Evolutionary conservation across 495 filamentous ascomycete species (phyloP), one percentile per base, ranked within the genome.

Genomic region (Aspergillus baeticus): DNA sequence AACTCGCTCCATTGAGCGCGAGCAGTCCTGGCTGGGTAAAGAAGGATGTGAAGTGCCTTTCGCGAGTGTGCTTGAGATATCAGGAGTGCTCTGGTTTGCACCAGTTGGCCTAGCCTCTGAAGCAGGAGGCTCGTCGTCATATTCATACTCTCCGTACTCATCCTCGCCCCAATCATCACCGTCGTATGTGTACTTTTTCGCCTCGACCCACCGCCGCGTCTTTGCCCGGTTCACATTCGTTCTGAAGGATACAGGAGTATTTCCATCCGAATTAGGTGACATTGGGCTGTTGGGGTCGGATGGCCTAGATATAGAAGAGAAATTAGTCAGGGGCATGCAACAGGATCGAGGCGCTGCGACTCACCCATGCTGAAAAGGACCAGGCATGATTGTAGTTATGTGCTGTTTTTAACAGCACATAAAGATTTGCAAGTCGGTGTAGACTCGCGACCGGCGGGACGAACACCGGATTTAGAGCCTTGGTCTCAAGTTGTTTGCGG

Each of bases 191-290:
- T 86, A 84, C 35, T 85, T 78, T 68, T 93, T 95, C 20, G 94
- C 94, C 63, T 96, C 87, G 10, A 92, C 87, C 94, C 94, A 98
- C 76, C 91, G 91, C 72, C 85, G 91, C 15, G 94, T 97, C 74
- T 96, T 96, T 31, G 87, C 78, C 54, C 94, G 88, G 71, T 89
- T 91, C 23, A 96, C 87, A 67, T 98, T 96, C 11, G 92, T 81
- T 64, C 80, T 84, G 70, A 84, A 90, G 39, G 82, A 82, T 15
- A 82, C 66, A 29, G 85, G 77, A 66, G 77, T 63, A 33, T 63
- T 59, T 50, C 63, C 61, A 39, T 65, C 49, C 35, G 63, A 59
- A 38, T 52, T 59, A 23, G 73, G 67, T 0, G 72, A 67, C 20
- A 69, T 50, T n/a, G 71, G 70, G 51, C 66, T 74, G 43, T 58